Base-by-base conservation (phyloP, 2,329 filamentous ascomycete species). In the Fusarium xylarioides region DNA sequence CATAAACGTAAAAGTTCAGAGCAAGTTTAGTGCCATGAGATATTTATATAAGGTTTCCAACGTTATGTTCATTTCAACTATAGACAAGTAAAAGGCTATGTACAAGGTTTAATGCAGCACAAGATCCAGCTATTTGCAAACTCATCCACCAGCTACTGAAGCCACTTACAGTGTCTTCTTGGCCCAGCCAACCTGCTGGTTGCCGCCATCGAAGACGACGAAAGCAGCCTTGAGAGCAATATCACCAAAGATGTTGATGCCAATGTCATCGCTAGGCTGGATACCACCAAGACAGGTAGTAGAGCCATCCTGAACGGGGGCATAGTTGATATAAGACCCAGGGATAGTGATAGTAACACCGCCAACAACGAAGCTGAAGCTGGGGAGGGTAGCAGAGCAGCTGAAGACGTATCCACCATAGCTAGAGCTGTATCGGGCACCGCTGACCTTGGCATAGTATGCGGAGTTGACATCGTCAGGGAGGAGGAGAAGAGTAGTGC, bases 201-300 rank as follows among this genome's bases (percentile, higher is more conserved):
- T 75, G 15, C 50, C 76, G 3, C 72, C 85, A 74, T 90, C 86
- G 77, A 90, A 90, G 21, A 85, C 87, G 42, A 90, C 86, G 72
- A 89, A 89, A 71, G 89, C 86, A 47, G 87, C 86, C 82, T 90
- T 90, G 80, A 90, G 88, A 68, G 90, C 87, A 74, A 90, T 85
- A 72, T 90, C 88, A 28, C 89, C 89, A 77, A 88, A 90, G 76
- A 94, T 91, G 81, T 91, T 89, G 26, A 86, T 84, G 4, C 71
- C 73, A 23, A 76, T 46, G 11, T 65, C 57, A 3, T 74, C 71
- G 56, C 88, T 90, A 26, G 87, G 84, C 82, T 93, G 91, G 15
- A 93, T 83, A 73, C 91, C 91, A 70, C 91, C 91, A 72, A 91
- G 92, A 83, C 92, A 94, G 60, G 85, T 88, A 38, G 84, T 83